Base-by-base conservation (phyloP, 345 rosid genomes). In the Gossypium longicalyx region DNA sequence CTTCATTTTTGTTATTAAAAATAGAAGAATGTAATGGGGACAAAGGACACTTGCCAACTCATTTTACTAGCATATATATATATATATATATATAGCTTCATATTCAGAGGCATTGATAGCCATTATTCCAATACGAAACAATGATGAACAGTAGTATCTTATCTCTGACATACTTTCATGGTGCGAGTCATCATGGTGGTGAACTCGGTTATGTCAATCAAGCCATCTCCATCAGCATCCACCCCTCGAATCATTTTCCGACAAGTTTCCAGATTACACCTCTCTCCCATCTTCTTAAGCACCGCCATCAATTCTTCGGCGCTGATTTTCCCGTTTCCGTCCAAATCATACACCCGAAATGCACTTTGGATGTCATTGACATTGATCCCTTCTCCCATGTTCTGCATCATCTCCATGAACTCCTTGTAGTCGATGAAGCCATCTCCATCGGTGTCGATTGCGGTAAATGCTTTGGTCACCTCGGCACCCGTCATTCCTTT, bases 361-460 rank as follows among this genome's bases (percentile, higher is more conserved):
- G 90, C 86, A 25, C 79, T 83, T 64, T 73, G 80, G 60, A 87
- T 78, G 44, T 85, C 89, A 41, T 67, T 54, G 47, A 60, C 68
- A 29, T 77, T 66, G 12, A 64, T 38, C 44, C 83, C 87, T 22
- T 75, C 77, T 7, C 89, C 88, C 52, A 17, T 38, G 48, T 78
- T 74, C 2, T 77, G 72, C 78, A 85, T 71, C 81, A 80, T 80
- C 52, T 78, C 88, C 52, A 70, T 71, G 73, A 89, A 89, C 81
- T 89, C 91, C n/a, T 79, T 68, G 67, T 86, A 81, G 70, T 83
- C 82, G 15, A 87, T 78, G 82, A 80, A 89, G 11, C 93, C 93
- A 17, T 87, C 89, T 12, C 84, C 88, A 10, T 86, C 87, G 0
- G 85, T 58, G 22, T 86, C 93, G 19, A 87, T 76, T 12, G 72